A percentile compares a stretch with the other conserved stretches of the same genome.
Conservation (phyloP, 441 rosid species). For the Corymbia citriodora region DNA sequence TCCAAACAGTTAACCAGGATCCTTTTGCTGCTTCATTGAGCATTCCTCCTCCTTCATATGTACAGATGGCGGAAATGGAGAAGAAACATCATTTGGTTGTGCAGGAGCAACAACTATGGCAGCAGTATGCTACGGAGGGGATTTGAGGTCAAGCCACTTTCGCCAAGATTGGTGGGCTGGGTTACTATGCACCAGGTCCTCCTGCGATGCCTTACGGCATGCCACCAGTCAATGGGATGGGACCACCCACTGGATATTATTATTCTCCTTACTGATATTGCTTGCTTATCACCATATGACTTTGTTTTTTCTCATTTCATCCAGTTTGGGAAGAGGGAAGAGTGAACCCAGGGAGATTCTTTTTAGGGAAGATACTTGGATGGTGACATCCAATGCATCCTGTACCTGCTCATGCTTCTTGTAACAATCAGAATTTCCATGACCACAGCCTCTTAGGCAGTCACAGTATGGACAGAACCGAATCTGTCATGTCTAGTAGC, state of each 20-base stretch:
- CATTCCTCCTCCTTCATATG: slow-evolving; percentile 83
- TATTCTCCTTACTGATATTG: slow-evolving; percentile 50
- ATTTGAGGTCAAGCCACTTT: slow-evolving; percentile 88
- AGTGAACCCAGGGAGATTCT: not conserved
- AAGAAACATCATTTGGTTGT: slow-evolving; percentile 67
- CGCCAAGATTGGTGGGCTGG: slow-evolving; percentile 50
- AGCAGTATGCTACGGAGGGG: slow-evolving; percentile 72
- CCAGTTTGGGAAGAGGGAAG: not conserved
- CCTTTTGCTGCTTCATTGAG: slow-evolving; percentile 78
- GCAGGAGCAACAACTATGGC: slow-evolving; percentile 87
- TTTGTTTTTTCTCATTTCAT: not conserved
- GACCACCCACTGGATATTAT: slow-evolving; percentile 62
- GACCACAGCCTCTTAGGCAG: too few species aligned
- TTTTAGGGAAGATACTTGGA: not conserved
- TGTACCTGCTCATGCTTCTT: not conserved
- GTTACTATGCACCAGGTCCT: slow-evolving; percentile 30
- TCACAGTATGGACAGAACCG: too few species aligned
- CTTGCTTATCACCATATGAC: not conserved
- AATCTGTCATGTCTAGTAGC: too few species aligned
- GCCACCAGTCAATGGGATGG: slow-evolving; percentile 67
- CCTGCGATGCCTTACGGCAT: too few species aligned
- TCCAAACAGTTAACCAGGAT: slow-evolving; percentile 72
- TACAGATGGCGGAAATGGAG: slow-evolving; percentile 95
- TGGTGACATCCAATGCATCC: not conserved
- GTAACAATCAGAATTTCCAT: not conserved